Conservation (phyloP, 805 yeast genomes). For the Candida coleopterorum region DNA sequence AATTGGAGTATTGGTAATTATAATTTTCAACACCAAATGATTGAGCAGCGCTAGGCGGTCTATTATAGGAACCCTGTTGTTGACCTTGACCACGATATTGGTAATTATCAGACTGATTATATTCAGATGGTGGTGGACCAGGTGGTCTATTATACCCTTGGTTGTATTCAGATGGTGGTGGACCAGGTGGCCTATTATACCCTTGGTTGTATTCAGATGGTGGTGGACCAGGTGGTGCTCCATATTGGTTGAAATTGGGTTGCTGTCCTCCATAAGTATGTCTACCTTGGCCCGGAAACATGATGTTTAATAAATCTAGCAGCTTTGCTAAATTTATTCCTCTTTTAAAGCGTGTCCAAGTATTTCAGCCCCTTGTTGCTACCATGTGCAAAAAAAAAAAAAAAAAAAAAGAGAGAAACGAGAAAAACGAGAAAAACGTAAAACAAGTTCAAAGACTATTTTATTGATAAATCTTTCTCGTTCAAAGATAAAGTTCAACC, state of each 20-base stretch:
- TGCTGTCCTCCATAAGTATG: constrained; percentile 9
- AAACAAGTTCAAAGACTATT: no score
- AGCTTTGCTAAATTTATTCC: no score
- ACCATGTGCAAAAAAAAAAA: no score
- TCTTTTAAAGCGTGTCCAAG: no score
- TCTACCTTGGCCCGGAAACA: constrained; percentile 19
- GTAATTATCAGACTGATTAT: background rate
- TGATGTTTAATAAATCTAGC: no score
- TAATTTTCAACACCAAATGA: constrained; percentile 17
- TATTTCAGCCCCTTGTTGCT: no score
- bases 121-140: constrained; percentile 2
- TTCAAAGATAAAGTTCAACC: no score
- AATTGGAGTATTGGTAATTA: constrained; percentile 59
- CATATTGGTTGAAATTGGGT: constrained; percentile 8
- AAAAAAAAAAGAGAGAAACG: no score
- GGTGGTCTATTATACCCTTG: constrained; percentile 2
- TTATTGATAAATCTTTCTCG: no score
- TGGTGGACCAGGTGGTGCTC: constrained; percentile 2
- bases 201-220: background rate
- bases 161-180: constrained; percentile 3
- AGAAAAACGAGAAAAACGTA: no score
- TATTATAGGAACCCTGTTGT: constrained; percentile 6
- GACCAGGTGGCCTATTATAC: constrained; percentile 8
- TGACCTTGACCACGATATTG: constrained; percentile 9
- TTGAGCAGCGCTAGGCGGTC: constrained; percentile 11